Percentiles rank a stretch among this genome's conserved stretches.
Conservation (phyloP, 805 yeast species). For the Lipomyces oligophaga region DNA sequence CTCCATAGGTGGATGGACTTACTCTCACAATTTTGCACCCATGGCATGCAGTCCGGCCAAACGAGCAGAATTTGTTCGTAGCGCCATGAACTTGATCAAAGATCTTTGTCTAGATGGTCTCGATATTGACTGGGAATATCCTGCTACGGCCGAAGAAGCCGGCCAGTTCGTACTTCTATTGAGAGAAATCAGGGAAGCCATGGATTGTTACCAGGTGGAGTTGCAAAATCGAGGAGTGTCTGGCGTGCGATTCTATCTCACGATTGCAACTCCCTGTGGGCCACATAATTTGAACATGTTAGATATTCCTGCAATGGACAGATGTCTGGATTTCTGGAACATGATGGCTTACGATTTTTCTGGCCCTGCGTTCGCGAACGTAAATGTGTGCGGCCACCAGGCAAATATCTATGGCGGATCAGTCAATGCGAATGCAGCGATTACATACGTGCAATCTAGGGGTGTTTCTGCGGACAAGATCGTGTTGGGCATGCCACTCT, state of each 20-base stretch:
- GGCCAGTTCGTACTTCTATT: slow-evolving; percentile 45
- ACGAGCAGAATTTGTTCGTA: slow-evolving; percentile 47
- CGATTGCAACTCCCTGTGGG: slow-evolving; percentile 77
- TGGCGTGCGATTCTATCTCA: slow-evolving; percentile 44
- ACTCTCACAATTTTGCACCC: slow-evolving; percentile 44
- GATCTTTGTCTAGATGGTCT: slow-evolving; percentile 73
- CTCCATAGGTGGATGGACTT: slow-evolving; percentile 84
- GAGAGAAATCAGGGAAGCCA: slow-evolving; percentile 39
- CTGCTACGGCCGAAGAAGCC: slow-evolving; percentile 49
- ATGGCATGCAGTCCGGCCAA: slow-evolving; percentile 39
- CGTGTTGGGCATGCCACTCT: slow-evolving; percentile 81
- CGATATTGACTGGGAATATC: slow-evolving; percentile 95
- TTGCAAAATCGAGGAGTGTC: slow-evolving; percentile 19
- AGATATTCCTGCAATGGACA: slow-evolving; percentile 53
- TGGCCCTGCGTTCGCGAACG: slow-evolving; percentile 61
- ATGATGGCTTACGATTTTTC: slow-evolving; percentile 87
- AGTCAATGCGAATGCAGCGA: slow-evolving; percentile 49
- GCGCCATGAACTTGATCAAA: slow-evolving; percentile 47
- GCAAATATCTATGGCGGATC: slow-evolving; percentile 53
- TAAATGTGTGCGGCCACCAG: slow-evolving; percentile 57
- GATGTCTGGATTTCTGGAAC: slow-evolving; percentile 66
- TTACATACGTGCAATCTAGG: slow-evolving; percentile 42
- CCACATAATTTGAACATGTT: slow-evolving; percentile 39
- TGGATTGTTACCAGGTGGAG: slow-evolving; percentile 42
- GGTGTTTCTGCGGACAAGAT: slow-evolving; percentile 52